Base-by-base conservation (phyloP, 1,139 yeast genomes). In the Hemisphaericaspora lyxosophila region DNA sequence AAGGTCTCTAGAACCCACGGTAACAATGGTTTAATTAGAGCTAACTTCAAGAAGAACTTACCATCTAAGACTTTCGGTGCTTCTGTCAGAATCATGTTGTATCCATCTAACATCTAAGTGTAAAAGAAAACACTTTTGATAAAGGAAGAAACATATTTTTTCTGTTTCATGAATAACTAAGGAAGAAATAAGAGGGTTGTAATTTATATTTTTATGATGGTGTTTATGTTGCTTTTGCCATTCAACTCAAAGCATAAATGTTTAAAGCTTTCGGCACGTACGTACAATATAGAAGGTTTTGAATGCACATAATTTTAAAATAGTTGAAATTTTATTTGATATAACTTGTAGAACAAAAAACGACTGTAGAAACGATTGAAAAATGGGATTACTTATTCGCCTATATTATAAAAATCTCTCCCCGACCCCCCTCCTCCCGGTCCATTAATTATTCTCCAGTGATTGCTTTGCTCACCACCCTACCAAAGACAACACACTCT, bases 61-160 rank as follows among this genome's bases (percentile, higher is more conserved):
- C 98, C 98, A 75, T 90, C 98, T 64, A 89, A 90, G 87, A 88
- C 97, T 62, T 89, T 92, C 72, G 98, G 98, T 80, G 97, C 98
- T 70, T 85, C 96, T 58, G 97, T 92, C 73, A 88, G 98, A 83
- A 84, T 92, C 81, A 89, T 92, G 95, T 90, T 92, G 78, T 92
- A 92, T 88, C 98, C 98, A 78, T 92, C 97, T 62, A 90, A 85
- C 95, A 92, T 92, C 85, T 92, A 90, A 87, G 47, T 41, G 36
- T 36, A 17, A 13, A n/a, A n/a, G n/a, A n/a, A 15, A 26, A 13
- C 23, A 20, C 23, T 20, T 20, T 20, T 20, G 7, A 8, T 20
- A 20, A 20, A 20, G 23, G 7, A 20, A 20, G 11, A 20, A 20
- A 20, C 7, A n/a, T 8, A 8, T 7, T 26, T 15, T 26, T 26